phyloP scores from a whole-genome alignment of 768 basidiomycete genomes.

The Lyophyllum decastes region DNA sequence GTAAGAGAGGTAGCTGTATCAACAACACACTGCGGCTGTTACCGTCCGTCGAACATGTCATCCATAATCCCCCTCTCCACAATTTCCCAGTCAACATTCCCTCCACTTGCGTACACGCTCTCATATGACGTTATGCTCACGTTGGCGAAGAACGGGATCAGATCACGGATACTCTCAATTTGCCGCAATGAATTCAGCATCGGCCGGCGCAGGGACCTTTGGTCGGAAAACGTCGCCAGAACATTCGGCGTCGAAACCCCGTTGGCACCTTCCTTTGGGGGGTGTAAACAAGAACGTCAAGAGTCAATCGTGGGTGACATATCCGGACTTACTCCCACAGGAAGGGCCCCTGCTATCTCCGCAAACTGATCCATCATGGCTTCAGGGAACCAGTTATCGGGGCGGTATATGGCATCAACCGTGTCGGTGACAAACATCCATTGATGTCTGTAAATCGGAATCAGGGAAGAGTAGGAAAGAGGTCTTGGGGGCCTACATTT shows the following conservation, averaged over 20 bases:
- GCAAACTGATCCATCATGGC: constrained; percentile 91
- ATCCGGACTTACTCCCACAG: constrained; percentile 37
- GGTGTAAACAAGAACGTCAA: neutral
- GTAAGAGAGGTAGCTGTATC: neutral
- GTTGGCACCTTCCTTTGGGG: constrained; percentile 28
- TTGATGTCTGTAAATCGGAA: constrained; percentile 64
- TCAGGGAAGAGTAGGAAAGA: constrained; percentile 3
- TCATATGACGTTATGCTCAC: constrained; percentile 91
- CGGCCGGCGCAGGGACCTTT: constrained; percentile 67
- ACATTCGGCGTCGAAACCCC: constrained; percentile 26
- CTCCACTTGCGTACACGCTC: constrained; percentile 81
- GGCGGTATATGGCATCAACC: constrained; percentile 89
- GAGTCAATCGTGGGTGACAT: neutral
- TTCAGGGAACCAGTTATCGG: constrained; percentile 80
- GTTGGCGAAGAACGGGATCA: constrained; percentile 88
- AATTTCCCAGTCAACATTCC: constrained; percentile 85
- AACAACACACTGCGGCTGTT: constrained; percentile 12
- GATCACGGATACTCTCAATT: constrained; percentile 82
- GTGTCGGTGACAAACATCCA: constrained; percentile 99
- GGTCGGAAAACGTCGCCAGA: constrained; percentile 32
- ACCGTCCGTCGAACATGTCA: constrained; percentile 90
- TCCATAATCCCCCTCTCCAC: constrained; percentile 80
- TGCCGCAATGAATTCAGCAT: constrained; percentile 67
- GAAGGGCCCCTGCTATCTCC: constrained; percentile 76
- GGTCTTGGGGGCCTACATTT: constrained; percentile 61